A percentile compares a stretch with the other conserved stretches of the same genome.
Evolutionary conservation across 768 basidiomycete genomes (phyloP).

Genomic region (Terana coerulea): DNA sequence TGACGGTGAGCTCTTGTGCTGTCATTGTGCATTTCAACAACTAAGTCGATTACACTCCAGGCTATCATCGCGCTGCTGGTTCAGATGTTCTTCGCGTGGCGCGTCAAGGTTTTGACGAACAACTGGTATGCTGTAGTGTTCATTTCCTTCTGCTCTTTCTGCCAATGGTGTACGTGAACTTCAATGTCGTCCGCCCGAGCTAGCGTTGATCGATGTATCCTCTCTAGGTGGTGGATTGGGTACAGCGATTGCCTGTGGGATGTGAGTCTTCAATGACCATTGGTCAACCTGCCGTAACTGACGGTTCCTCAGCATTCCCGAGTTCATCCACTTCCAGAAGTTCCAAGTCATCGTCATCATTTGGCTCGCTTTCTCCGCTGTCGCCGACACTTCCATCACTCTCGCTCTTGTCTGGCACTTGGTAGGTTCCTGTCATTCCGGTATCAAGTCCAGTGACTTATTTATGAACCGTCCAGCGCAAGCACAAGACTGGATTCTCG

Average conservation of each 20-base stretch:
- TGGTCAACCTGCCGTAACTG: background rate
- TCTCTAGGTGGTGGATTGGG: slow-evolving; percentile 31
- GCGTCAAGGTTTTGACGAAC: slow-evolving; percentile 33
- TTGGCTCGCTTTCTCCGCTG: slow-evolving; percentile 40
- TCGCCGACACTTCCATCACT: slow-evolving; percentile 42
- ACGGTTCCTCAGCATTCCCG: slow-evolving; percentile 17
- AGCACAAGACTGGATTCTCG: slow-evolving; percentile 39
- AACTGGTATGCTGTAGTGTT: slow-evolving; percentile 25
- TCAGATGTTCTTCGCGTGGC: slow-evolving; percentile 46
- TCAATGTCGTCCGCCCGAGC: background rate
- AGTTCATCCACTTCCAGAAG: slow-evolving; percentile 31
- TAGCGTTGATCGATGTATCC: background rate
- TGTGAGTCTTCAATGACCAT: slow-evolving; percentile 7
- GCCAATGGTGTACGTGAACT: slow-evolving; percentile 25
- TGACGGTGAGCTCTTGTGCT: slow-evolving; percentile 32
- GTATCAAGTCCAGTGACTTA: background rate
- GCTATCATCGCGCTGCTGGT: slow-evolving; percentile 42
- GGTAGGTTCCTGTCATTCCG: slow-evolving; percentile 24
- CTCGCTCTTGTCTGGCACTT: slow-evolving; percentile 39
- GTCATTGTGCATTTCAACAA: no score
- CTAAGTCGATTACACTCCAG: slow-evolving; percentile 19
- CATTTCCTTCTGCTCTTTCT: slow-evolving; percentile 24
- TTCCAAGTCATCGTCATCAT: slow-evolving; percentile 32
- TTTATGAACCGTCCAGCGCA: slow-evolving; percentile 29
- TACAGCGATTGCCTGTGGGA: slow-evolving; percentile 28